Evolutionary conservation across 2,329 filamentous ascomycete species (phyloP).

Genomic region (Hymenoscyphus infarciens): DNA sequence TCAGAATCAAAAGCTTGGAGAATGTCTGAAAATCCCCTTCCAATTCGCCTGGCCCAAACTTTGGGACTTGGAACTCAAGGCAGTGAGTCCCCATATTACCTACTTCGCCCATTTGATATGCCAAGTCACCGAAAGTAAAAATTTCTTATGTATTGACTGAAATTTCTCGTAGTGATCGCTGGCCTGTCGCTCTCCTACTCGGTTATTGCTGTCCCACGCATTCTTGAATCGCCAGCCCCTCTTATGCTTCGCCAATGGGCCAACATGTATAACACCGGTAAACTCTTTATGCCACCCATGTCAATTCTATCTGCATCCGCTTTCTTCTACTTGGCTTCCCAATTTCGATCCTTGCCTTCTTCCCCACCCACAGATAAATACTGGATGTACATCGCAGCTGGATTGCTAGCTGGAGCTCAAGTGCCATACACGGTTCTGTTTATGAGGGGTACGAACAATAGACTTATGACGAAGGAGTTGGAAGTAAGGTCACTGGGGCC

Average conservation of each 20-base stretch:
- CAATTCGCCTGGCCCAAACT: slow-evolving; percentile 46
- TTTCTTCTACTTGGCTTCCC: slow-evolving; percentile 41
- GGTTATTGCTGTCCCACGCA: slow-evolving; percentile 45
- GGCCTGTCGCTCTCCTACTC: slow-evolving; percentile 35
- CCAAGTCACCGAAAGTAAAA: no score
- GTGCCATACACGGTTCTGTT: slow-evolving; percentile 50
- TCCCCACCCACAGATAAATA: not conserved
- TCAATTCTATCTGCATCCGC: slow-evolving; percentile 27
- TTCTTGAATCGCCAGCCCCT: slow-evolving; percentile 53
- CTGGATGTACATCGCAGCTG: slow-evolving; percentile 30
- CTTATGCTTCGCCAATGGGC: slow-evolving; percentile 55
- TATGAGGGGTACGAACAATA: slow-evolving; percentile 46
- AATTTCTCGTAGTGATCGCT: not conserved
- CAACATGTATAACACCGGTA: slow-evolving; percentile 33
- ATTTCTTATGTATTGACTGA: no score
- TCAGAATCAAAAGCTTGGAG: not conserved
- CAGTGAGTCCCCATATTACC: slow-evolving; percentile 1
- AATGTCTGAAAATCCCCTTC: slow-evolving; percentile 11
- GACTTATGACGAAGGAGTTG: slow-evolving; percentile 44
- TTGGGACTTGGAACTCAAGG: slow-evolving; percentile 43
- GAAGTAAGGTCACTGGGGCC: slow-evolving; percentile 38
- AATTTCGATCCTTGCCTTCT: slow-evolving; percentile 4
- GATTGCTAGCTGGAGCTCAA: slow-evolving; percentile 43
- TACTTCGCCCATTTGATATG: not conserved
- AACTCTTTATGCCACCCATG: not conserved